A percentile compares a stretch with the other conserved stretches of the same genome.
These are phyloP conservation scores for Boletus patriciae DNA, from an alignment of 768 basidiomycete genomes.

Conservation along the genomic window DNA sequence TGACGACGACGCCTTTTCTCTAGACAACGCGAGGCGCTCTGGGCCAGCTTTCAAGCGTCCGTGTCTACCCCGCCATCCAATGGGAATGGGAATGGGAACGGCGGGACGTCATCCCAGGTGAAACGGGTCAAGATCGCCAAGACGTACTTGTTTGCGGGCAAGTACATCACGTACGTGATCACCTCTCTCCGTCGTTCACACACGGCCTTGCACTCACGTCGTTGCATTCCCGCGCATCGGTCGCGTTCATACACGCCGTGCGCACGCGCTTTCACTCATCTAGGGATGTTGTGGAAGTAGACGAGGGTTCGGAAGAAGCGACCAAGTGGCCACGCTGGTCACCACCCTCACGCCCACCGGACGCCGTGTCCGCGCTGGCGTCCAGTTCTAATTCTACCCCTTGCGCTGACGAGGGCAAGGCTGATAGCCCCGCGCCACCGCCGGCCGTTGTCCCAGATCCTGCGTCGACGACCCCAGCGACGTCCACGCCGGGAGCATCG, in stretches of 20 bases:
- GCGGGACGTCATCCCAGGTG: slow-evolving; percentile 6
- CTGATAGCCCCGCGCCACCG: background rate
- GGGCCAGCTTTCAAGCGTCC: slow-evolving; percentile 69
- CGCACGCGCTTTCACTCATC: background rate
- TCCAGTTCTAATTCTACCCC: background rate
- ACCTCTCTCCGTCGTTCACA: background rate
- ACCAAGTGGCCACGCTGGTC: slow-evolving; percentile 68
- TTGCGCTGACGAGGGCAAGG: background rate
- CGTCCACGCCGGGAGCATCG: background rate
- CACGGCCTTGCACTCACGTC: background rate
- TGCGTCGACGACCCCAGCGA: background rate
- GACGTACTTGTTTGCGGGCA: slow-evolving; percentile 73
- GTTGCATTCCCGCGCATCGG: background rate
- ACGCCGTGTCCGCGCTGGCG: background rate
- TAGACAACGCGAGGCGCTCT: slow-evolving; percentile 64
- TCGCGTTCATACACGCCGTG: too few relatives aligned
- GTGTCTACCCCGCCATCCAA: slow-evolving; percentile 35
- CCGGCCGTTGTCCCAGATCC: background rate
- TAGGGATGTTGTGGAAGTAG: slow-evolving; percentile 75
- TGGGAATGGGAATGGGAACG: slow-evolving; percentile 2
- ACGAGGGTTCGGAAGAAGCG: slow-evolving; percentile 71
- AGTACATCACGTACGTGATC: slow-evolving; percentile 64
- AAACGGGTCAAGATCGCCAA: slow-evolving; percentile 67
- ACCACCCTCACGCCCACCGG: background rate
- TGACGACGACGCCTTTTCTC: background rate